Evolutionary conservation across 345 rosid species (phyloP).

Genomic region (Aegle marmelos): DNA sequence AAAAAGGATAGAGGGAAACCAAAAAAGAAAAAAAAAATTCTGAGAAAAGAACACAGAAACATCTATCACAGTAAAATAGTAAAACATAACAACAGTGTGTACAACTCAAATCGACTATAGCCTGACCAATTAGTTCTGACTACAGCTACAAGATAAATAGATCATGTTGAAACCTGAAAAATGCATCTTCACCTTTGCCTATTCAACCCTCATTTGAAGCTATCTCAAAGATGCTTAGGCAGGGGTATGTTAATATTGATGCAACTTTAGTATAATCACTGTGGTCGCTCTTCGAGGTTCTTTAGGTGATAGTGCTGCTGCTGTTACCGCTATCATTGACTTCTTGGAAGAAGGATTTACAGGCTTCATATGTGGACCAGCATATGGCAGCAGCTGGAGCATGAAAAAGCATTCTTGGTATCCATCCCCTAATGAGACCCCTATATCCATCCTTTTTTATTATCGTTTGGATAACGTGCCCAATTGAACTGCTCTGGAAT

Average conservation of each 20-base stretch:
- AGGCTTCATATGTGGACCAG: slow-evolving; percentile 91
- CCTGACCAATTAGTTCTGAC: not conserved
- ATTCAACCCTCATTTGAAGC: slow-evolving; percentile 14
- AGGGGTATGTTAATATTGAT: slow-evolving; percentile 1
- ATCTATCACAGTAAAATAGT: not conserved
- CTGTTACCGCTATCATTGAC: slow-evolving; percentile 37
- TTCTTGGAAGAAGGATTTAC: slow-evolving; percentile 68
- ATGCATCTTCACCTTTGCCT: slow-evolving; percentile 1
- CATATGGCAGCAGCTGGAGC: slow-evolving; percentile 99
- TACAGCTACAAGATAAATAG: slow-evolving; percentile 5
- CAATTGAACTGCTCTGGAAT: slow-evolving; percentile 62
- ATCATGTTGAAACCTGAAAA: not conserved
- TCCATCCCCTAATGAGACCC: slow-evolving; percentile 93
- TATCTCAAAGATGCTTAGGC: slow-evolving; percentile 4
- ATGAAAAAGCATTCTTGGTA: slow-evolving; percentile 96
- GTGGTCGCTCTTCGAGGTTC: not conserved
- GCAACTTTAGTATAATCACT: slow-evolving; percentile 20
- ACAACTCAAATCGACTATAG: slow-evolving; percentile 16
- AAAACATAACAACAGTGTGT: slow-evolving; percentile 9
- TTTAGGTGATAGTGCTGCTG: slow-evolving; percentile 42
- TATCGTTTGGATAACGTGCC: slow-evolving; percentile 64
- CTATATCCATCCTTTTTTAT: slow-evolving; percentile 78
- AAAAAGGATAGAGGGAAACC: not conserved
- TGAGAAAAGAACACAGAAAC: not conserved
- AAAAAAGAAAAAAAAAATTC: not conserved